Percentiles rank a stretch among this genome's conserved stretches.
These are phyloP conservation scores for Pythium sp. DNA, from an alignment of 352 stramenopile genomes.

Conservation along the genomic window DNA sequence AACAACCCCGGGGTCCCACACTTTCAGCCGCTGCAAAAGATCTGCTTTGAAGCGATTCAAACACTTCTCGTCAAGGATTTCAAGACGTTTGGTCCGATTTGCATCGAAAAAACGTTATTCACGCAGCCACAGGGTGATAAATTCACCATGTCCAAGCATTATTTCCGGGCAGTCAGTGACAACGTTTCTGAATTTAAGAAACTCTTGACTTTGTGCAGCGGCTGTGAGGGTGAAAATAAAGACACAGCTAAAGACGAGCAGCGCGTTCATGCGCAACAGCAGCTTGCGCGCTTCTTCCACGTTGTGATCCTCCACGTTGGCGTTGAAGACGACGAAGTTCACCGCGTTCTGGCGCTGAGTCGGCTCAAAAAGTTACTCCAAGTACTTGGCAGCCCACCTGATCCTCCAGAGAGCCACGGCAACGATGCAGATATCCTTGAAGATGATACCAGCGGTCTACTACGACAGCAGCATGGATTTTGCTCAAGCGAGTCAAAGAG, in stretches of 20 bases:
- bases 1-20: conserved; percentile 20
- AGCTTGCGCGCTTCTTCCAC: conserved; percentile 45
- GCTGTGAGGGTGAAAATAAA: neutral
- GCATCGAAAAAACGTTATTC: conserved; percentile 43
- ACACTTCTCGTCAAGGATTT: conserved; percentile 36
- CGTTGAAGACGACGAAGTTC: conserved; percentile 30
- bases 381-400: conserved; percentile 3
- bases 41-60: conserved; percentile 33
- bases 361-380: conserved; percentile 19
- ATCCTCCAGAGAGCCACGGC: neutral
- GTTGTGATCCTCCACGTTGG: conserved; percentile 49
- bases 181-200: conserved; percentile 9
- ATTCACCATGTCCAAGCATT: conserved; percentile 38
- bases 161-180: conserved; percentile 28
- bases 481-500: conserved; percentile 4
- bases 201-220: neutral
- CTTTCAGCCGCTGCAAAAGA: conserved; percentile 40
- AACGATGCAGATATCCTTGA: neutral
- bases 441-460: neutral
- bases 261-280: conserved; percentile 1
- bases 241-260: neutral
- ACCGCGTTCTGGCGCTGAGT: conserved; percentile 30
- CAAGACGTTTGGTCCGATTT: conserved; percentile 25
- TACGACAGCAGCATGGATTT: neutral
- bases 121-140: conserved; percentile 24